These are phyloP conservation scores for Fusarium goolgardi DNA, from an alignment of 2,329 filamentous ascomycete genomes.

Conservation along the genomic window DNA sequence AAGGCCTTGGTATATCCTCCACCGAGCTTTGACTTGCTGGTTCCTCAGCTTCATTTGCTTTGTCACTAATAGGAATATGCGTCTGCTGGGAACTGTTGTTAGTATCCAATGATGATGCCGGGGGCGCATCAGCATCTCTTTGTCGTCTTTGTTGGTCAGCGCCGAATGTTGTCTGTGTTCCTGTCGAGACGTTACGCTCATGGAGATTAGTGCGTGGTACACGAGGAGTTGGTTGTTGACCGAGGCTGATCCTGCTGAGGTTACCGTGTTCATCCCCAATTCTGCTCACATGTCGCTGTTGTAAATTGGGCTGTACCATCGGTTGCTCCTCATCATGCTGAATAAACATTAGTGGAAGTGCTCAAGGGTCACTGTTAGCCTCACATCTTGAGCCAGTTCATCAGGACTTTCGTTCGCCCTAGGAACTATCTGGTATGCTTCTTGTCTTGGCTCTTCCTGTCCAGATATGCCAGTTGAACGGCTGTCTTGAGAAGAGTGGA, in stretches of 20 bases:
- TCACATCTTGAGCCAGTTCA: slow-evolving; percentile 8
- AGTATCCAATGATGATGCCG: background rate
- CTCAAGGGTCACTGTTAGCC: accelerated
- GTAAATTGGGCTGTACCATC: background rate
- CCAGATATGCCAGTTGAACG: accelerated
- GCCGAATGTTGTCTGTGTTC: background rate
- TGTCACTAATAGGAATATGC: accelerated
- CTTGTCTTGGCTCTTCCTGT: background rate
- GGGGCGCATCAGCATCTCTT: background rate
- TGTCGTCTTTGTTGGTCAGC: background rate
- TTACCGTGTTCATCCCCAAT: background rate
- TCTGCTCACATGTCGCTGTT: background rate
- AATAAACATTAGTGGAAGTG: background rate
- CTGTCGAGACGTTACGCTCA: background rate
- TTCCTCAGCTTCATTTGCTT: background rate
- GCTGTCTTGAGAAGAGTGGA: background rate
- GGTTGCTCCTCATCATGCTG: background rate
- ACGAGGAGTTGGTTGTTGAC: background rate
- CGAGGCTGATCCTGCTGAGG: background rate
- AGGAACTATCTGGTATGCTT: accelerated
- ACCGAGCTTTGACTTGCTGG: background rate
- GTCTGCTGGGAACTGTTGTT: background rate
- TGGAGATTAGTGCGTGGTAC: accelerated
- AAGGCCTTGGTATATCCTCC: background rate
- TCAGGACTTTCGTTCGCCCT: slow-evolving; percentile 6